Evolutionary conservation across 2,329 filamentous ascomycete species (phyloP), one percentile per base, ranked within the genome.

Genomic region (Arthrobotrys musiformis): DNA sequence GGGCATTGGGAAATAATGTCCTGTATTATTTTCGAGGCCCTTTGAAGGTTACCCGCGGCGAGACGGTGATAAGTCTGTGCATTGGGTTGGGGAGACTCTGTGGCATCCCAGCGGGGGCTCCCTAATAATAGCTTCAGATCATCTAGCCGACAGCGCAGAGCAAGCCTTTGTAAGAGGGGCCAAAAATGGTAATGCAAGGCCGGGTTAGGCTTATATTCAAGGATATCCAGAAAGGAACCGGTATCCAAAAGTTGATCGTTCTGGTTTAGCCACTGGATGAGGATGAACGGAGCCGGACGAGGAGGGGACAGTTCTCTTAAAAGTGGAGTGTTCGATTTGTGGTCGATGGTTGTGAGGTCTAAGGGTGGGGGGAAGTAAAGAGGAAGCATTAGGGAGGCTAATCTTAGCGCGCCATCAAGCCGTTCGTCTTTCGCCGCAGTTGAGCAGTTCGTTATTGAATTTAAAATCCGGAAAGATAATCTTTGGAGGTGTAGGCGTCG

Each of bases 121-220:
- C 33, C 50, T 46, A 77, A 62, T 19, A 77, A 15, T 24, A 46
- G 26, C 9, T 48, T 77, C 13, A 77, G 24, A 40, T 77, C 73
- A 9, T 70, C 66, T 9, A 77, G 33, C 22, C 60, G 64, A 26
- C 73, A 77, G 28, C 73, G 73, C 8, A 77, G 30, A n/a, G 73
- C 73, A 8, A 77, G 24, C 19, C 70, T 77, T 77, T 77, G 73
- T 15, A 67, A 33, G 15, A 77, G 58, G 8, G 66, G 66, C 73
- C 73, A 77, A 48, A 77, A 77, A 8, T 77, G 48, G 26, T 77
- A 70, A 42, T 77, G 73, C 17, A 77, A 48, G 2, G 73, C 66
- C n/a, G 35, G 24, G 44, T 48, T 70, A 15, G 73, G 73, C 6
- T 17, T 28, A 17, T 66, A 42, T 9, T 77, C 63, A 15, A 66